phyloP scores from a whole-genome alignment of 805 yeast genomes.

The Kockiozyma suomiensis region DNA sequence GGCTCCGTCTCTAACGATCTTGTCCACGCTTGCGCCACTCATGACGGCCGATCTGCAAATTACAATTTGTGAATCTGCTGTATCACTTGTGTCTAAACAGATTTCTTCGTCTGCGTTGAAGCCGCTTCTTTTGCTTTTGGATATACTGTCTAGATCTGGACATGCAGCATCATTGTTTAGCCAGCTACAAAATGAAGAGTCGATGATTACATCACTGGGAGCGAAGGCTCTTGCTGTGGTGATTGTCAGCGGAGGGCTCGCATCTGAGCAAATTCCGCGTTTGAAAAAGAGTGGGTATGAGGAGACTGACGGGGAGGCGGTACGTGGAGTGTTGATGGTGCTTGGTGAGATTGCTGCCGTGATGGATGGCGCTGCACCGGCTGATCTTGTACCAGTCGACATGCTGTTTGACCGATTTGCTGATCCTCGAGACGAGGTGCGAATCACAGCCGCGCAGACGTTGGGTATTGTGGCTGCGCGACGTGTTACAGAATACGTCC shows the following conservation, averaged over 20 bases:
- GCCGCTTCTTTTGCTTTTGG: slow-evolving; percentile 17
- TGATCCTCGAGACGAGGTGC: slow-evolving; percentile 44
- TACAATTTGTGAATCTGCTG: slow-evolving; percentile 6
- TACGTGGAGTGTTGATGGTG: slow-evolving; percentile 22
- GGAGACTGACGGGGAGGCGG: not conserved
- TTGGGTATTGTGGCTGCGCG: slow-evolving; percentile 54
- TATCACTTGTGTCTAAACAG: slow-evolving; percentile 3
- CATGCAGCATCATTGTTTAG: slow-evolving; percentile 4
- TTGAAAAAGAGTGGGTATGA: not conserved
- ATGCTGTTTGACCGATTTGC: slow-evolving; percentile 45
- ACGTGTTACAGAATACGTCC: slow-evolving; percentile 47
- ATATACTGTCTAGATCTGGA: slow-evolving; percentile 11
- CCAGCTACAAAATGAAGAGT: slow-evolving; percentile 6
- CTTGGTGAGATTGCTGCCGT: slow-evolving; percentile 27
- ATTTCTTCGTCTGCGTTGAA: slow-evolving; percentile 10
- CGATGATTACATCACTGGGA: slow-evolving; percentile 31
- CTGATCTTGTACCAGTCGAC: slow-evolving; percentile 30
- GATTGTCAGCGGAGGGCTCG: slow-evolving; percentile 21
- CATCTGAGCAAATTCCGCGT: not conserved
- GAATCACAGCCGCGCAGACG: slow-evolving; percentile 55
- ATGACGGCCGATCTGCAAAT: not conserved
- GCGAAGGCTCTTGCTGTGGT: slow-evolving; percentile 25
- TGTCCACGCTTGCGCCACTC: slow-evolving; percentile 9
- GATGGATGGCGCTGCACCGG: not conserved
- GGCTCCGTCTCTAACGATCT: slow-evolving; percentile 20